phyloP scores from a whole-genome alignment of 106 monocot species.

The Xerophyta viscosa region DNA sequence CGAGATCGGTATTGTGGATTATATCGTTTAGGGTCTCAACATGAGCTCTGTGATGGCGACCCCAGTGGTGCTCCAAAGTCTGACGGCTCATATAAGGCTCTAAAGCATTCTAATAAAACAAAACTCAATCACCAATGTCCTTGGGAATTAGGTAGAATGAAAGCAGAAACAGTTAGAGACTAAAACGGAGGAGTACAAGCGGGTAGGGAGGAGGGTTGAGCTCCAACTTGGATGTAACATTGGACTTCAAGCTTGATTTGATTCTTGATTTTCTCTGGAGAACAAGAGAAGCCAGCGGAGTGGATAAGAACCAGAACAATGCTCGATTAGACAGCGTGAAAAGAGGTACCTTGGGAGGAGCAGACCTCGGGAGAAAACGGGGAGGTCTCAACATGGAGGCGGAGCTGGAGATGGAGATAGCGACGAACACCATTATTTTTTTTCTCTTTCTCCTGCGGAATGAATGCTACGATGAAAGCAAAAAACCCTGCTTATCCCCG shows the following conservation, averaged over 20 bases:
- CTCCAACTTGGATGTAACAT: constrained; percentile 21
- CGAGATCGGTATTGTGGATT: constrained; percentile 52
- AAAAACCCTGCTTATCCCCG: no score
- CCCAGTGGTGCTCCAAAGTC: constrained; percentile 74
- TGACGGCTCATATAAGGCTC: constrained; percentile 81
- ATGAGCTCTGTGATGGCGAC: constrained; percentile 58
- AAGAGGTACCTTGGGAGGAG: no score
- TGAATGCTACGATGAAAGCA: no score
- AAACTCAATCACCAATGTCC: background rate
- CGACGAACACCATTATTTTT: no score
- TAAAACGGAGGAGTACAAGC: constrained; percentile 12
- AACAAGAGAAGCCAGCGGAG: no score
- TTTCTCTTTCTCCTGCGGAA: no score
- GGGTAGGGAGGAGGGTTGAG: constrained; percentile 52
- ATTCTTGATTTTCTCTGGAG: no score
- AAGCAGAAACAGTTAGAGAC: background rate
- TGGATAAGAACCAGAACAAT: no score
- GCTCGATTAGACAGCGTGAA: no score
- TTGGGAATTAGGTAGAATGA: background rate
- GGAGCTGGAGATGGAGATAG: no score
- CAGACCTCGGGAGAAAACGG: no score
- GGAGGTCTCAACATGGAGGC: no score
- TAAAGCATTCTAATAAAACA: constrained; percentile 44
- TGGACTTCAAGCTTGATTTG: constrained; percentile 1
- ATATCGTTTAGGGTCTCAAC: constrained; percentile 65